These are phyloP conservation scores for Iris pallida DNA, from an alignment of 116 monocot genomes.

Conservation along the genomic window DNA sequence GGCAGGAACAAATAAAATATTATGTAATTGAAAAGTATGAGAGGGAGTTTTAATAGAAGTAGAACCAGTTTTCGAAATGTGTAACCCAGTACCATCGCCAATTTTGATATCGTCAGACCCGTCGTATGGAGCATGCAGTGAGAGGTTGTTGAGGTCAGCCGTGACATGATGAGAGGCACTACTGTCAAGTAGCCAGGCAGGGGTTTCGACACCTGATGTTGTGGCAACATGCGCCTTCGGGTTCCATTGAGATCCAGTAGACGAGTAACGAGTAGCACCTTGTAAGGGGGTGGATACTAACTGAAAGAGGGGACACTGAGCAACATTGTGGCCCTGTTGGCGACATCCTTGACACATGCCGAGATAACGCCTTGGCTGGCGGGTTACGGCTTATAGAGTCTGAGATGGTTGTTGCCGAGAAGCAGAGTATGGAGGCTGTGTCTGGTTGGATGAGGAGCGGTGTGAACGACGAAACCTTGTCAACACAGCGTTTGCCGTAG, in stretches of 20 bases:
- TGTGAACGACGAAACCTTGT: background rate
- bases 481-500: background rate
- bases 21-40: background rate
- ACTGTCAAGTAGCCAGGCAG: background rate
- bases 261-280: no score
- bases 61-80: slow-evolving; percentile 3
- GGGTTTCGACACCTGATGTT: no score
- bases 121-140: background rate
- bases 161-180: slow-evolving; percentile 7
- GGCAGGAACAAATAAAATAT: background rate
- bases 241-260: no score
- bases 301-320: slow-evolving; percentile 2
- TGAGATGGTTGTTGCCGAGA: background rate
- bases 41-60: background rate
- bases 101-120: background rate
- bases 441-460: background rate
- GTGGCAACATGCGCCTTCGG: background rate
- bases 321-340: background rate
- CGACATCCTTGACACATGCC: background rate
- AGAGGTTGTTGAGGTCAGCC: background rate
- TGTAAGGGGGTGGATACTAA: no score
- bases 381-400: no score
- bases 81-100: slow-evolving; percentile 5
- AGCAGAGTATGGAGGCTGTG: background rate
- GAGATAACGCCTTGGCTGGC: background rate